Percentiles rank a stretch among this genome's conserved stretches.
Evolutionary conservation across 1,284 basidiomycete species (phyloP).

Genomic region (Pterula multifida): DNA sequence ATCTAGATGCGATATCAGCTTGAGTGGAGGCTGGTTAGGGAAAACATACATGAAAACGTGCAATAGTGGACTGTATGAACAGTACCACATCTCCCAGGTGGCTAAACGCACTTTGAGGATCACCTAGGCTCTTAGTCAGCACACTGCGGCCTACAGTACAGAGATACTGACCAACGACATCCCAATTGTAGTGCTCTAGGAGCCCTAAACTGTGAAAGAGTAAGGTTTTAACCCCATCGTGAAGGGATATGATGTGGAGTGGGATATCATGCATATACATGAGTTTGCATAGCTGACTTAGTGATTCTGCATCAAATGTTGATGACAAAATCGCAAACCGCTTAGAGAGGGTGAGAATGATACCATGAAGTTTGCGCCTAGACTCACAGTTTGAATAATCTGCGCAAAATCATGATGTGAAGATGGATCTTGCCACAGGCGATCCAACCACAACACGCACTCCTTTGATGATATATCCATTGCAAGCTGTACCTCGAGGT

Average conservation of each 20-base stretch:
- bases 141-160: constrained; percentile 5
- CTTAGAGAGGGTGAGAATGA: constrained; percentile 21
- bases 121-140: constrained; percentile 32
- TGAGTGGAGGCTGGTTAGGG: constrained; percentile 1
- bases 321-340: constrained; percentile 37
- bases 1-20: constrained; percentile 17
- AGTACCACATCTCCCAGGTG: constrained; percentile 66
- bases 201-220: constrained; percentile 49
- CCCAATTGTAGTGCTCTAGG: constrained; percentile 62
- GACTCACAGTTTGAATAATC: constrained; percentile 23
- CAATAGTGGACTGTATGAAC: constrained; percentile 52
- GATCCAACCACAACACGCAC: constrained; percentile 33
- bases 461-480: constrained; percentile 43
- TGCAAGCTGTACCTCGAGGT: constrained; percentile 47
- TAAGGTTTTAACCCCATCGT: constrained; percentile 49
- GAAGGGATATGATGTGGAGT: constrained; percentile 61
- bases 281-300: constrained; percentile 54
- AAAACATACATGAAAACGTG: constrained; percentile 46
- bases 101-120: constrained; percentile 68
- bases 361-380: neutral
- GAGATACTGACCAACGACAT: constrained; percentile 51
- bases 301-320: constrained; percentile 48
- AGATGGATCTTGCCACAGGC: constrained; percentile 46
- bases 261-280: constrained; percentile 43
- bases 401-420: constrained; percentile 48